Evolutionary conservation across 176 grass and related monocot genomes (phyloP).

Genomic region (Hyparrhenia diplandra): DNA sequence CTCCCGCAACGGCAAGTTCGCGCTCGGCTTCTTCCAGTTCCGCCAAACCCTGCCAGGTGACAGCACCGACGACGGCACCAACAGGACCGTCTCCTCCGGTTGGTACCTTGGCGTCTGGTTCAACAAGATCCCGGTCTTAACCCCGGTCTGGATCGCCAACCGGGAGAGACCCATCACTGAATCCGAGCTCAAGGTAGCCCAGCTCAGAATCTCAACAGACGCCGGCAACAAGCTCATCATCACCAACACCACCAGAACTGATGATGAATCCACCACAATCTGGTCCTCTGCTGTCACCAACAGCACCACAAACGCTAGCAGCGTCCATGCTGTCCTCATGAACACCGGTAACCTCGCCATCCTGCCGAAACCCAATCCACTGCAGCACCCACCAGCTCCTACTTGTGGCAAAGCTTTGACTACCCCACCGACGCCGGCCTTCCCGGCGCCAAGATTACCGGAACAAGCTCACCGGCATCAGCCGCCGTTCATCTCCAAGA

Average conservation of each 20-base stretch:
- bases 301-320: background rate
- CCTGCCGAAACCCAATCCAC: background rate
- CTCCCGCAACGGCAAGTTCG: constrained; percentile 35
- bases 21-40: constrained; percentile 47
- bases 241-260: background rate
- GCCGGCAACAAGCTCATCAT: background rate
- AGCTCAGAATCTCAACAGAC: background rate
- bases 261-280: background rate
- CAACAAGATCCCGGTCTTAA: background rate
- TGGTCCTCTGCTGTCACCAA: background rate
- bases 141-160: background rate
- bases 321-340: background rate
- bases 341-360: background rate
- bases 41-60: background rate
- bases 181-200: background rate
- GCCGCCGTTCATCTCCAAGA: background rate
- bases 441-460: background rate
- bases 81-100: background rate
- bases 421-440: background rate
- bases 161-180: background rate
- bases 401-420: constrained; percentile 6
- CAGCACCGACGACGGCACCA: background rate
- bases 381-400: background rate
- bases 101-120: constrained; percentile 2
- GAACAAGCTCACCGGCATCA: background rate